Evolutionary conservation across 768 basidiomycete species (phyloP), one percentile per base, ranked within the genome.

Genomic region (Amanita pseudoporphyria): DNA sequence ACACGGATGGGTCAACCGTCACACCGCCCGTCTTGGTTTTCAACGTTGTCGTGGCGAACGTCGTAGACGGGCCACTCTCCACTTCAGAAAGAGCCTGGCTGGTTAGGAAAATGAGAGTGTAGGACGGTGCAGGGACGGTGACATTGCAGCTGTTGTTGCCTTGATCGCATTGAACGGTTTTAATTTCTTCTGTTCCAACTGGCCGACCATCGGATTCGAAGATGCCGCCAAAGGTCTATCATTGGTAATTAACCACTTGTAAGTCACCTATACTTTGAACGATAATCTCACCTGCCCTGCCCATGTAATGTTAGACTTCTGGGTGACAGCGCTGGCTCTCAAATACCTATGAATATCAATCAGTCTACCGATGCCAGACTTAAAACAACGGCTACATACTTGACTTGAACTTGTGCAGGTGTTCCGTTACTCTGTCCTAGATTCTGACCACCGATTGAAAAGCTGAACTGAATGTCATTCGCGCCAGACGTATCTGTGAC

Each of bases 31-130:
- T 64, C 56, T 75, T 76, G 6, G 82, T 83, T n/a, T 67, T 61
- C 13, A 72, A 28, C 26, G 26, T 76, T 0, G 80, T 79, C 10
- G 78, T 83, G 7, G 77, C 51, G 59, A 78, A 85, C 16, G 79
- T 81, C 56, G 57, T 55, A 9, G 65, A 67, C 2, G 62, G 47
- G 9, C 56, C 58, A 9, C 62, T 61, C 16, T 58, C 61, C 2
- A 63, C 59, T 40, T 63, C 66, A 1, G 57, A 49, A 28, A 71
- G 57, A 21, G 64, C 70, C 22, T 61, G 52, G 45, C 70, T 64
- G 2, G 70, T 74, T 26, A 90, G 66, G 70, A 87, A 87, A 51
- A 91, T 83, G 39, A 91, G 70, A 1, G 86, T 86, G 53, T 84
- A 81, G 32, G 78, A 78, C 0, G 89, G 87, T 0, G 85, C 83